Base-by-base conservation (phyloP, 78 protist species). In the Dictyostelium firmibasis region DNA sequence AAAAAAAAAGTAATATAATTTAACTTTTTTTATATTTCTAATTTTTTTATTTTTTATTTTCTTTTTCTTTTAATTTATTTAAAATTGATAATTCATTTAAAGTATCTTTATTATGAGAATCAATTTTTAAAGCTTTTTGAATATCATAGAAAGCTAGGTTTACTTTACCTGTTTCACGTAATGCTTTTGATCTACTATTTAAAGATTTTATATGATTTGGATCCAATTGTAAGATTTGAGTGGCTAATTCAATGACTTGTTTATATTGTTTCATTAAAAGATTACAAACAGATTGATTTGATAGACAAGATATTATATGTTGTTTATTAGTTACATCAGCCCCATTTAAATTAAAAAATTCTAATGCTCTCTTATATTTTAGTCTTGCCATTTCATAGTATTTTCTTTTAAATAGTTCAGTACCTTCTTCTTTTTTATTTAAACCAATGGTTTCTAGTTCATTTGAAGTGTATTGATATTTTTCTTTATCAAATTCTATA, bases 361-460 rank as follows among this genome's bases (percentile, higher is more conserved):
- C 85, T 3, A 69, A n/a, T 23, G 81, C 91, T 29, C 38, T 64
- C 41, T 69, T 23, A 38, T 84, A 84, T 29, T 84, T 84, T 25
- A 14, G 20, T 60, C 70, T 67, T 35, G 91, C 91, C 36, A 67
- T 14, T 5, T 29, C n/a, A 41, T 43, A 67, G 8, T 67, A 18
- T 41, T 84, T 62, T 13, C 13, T 8, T 75, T 84, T 84, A 29
- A 84, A 84, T 7, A n/a, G 44, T 13, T 67, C 91, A 13, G 44
- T 43, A 38, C 82, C 91, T 36, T 25, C 27, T 25, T 62, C 33
- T 35, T 84, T 84, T 41, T 31, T 84, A 23, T 64, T 20, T 36
- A 60, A 62, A 62, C 64, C 87, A 16, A 31, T 23, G 9, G 16
- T 35, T 14, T 38, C 18, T 7, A 69, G 6, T 33, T 84, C 91